Evolutionary conservation across 1,284 basidiomycete genomes (phyloP).

Genomic region (Ustilago shanxiensis): DNA sequence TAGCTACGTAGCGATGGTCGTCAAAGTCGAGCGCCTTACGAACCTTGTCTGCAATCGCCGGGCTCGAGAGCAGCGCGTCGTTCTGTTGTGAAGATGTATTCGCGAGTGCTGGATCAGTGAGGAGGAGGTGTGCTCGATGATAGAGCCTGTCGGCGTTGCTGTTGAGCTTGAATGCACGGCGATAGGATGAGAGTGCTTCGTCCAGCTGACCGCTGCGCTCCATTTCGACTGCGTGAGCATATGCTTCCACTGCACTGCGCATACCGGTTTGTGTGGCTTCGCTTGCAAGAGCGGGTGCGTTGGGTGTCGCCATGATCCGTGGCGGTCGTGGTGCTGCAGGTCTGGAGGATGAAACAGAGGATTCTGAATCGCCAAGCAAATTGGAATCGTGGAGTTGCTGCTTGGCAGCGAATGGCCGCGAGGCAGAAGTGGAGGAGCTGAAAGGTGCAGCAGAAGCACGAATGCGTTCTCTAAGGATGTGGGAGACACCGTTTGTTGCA

Average conservation of each 20-base stretch:
- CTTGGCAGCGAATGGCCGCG: conserved; percentile 12
- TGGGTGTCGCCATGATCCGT: conserved; percentile 30
- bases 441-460: conserved; percentile 26
- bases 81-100: conserved; percentile 32
- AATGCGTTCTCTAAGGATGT: conserved; percentile 25
- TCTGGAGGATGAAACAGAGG: conserved; percentile 8
- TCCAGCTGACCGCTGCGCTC: conserved; percentile 58
- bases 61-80: conserved; percentile 43
- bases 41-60: conserved; percentile 56
- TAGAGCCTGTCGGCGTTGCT: conserved; percentile 57
- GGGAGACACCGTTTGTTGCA: conserved; percentile 28
- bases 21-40: conserved; percentile 56
- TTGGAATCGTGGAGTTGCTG: not conserved
- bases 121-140: conserved; percentile 53
- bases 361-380: not conserved
- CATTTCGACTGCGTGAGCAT: conserved; percentile 57
- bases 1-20: conserved; percentile 51
- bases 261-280: conserved; percentile 37
- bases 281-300: conserved; percentile 34
- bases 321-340: conserved; percentile 12
- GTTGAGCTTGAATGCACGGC: conserved; percentile 61
- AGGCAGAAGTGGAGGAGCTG: conserved; percentile 15
- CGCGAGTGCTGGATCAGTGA: conserved; percentile 41
- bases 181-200: conserved; percentile 54
- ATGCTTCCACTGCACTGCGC: conserved; percentile 52